Evolutionary conservation across 768 basidiomycete genomes (phyloP).

Genomic region (Termitomyces sp.): DNA sequence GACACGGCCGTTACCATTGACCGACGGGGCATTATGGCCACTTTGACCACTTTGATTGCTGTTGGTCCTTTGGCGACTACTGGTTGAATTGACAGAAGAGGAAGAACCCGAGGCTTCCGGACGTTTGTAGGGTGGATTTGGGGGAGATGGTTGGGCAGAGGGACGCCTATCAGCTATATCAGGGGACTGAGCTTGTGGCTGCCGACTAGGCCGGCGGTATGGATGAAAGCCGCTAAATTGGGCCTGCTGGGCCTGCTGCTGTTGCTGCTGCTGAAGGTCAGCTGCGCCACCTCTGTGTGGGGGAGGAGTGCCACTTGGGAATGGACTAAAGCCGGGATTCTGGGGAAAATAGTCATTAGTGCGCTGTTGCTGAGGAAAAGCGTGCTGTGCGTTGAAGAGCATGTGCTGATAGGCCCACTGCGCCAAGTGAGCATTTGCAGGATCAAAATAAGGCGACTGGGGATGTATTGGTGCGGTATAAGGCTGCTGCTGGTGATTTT

Average conservation of each 20-base stretch:
- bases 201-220: slow-evolving; percentile 66
- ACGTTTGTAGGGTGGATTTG: slow-evolving; percentile 69
- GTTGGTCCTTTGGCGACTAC: slow-evolving; percentile 61
- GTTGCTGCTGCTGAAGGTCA: slow-evolving; percentile 37
- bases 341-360: slow-evolving; percentile 54
- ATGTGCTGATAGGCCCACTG: slow-evolving; percentile 92
- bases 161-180: slow-evolving; percentile 46
- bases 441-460: slow-evolving; percentile 67
- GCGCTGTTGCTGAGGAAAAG: slow-evolving; percentile 33
- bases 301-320: slow-evolving; percentile 67
- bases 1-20: slow-evolving; percentile 28
- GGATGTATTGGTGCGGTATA: slow-evolving; percentile 28
- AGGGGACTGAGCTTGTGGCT: slow-evolving; percentile 30
- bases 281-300: slow-evolving; percentile 41
- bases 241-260: slow-evolving; percentile 24
- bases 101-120: slow-evolving; percentile 76
- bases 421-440: slow-evolving; percentile 67
- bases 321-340: slow-evolving; percentile 47
- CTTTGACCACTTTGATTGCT: slow-evolving; percentile 61
- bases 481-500: slow-evolving; percentile 52
- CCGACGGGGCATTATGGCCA: slow-evolving; percentile 28
- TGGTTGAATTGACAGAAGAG: slow-evolving; percentile 69
- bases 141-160: slow-evolving; percentile 36
- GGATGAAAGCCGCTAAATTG: slow-evolving; percentile 69
- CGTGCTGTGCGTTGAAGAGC: slow-evolving; percentile 72